phyloP scores from a whole-genome alignment of 192 early-diverging fungal genomes.

The Endogone sp. region DNA sequence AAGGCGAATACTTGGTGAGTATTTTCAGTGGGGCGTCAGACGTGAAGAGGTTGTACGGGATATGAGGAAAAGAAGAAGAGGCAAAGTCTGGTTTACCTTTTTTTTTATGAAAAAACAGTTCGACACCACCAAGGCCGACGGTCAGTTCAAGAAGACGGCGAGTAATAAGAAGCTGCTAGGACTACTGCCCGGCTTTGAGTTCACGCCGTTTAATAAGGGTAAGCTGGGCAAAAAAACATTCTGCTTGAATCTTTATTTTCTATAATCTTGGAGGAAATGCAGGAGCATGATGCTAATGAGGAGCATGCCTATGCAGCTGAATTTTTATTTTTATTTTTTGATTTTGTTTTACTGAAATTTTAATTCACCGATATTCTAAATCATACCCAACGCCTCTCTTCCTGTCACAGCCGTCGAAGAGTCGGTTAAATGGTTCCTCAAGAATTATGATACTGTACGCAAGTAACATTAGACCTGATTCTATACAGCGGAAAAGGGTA shows the following conservation, averaged over 20 bases:
- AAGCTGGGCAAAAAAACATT: constrained; percentile 14
- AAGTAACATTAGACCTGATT: constrained; percentile 33
- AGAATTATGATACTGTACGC: constrained; percentile 61
- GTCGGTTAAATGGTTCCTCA: constrained; percentile 70
- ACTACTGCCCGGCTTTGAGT: constrained; percentile 71
- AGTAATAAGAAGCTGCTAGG: constrained; percentile 71
- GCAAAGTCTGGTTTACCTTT: not conserved
- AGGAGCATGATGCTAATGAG: too few relatives aligned
- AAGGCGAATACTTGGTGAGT: constrained; percentile 50
- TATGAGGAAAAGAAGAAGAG: not conserved
- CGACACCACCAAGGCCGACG: constrained; percentile 71
- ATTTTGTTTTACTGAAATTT: not conserved
- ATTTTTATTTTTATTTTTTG: too few relatives aligned
- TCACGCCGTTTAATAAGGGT: constrained; percentile 73
- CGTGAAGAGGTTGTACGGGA: not conserved
- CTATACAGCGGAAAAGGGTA: not conserved
- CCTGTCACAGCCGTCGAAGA: constrained; percentile 50
- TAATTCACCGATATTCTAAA: not conserved
- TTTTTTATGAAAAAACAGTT: constrained; percentile 31
- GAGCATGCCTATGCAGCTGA: too few relatives aligned
- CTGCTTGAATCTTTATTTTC: constrained; percentile 4
- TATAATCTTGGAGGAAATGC: not conserved
- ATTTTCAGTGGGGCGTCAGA: too few relatives aligned
- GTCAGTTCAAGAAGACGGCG: constrained; percentile 84
- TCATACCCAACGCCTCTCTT: not conserved